Conservation (phyloP, 1,284 basidiomycete species). For the Ganoderma boninense region DNA sequence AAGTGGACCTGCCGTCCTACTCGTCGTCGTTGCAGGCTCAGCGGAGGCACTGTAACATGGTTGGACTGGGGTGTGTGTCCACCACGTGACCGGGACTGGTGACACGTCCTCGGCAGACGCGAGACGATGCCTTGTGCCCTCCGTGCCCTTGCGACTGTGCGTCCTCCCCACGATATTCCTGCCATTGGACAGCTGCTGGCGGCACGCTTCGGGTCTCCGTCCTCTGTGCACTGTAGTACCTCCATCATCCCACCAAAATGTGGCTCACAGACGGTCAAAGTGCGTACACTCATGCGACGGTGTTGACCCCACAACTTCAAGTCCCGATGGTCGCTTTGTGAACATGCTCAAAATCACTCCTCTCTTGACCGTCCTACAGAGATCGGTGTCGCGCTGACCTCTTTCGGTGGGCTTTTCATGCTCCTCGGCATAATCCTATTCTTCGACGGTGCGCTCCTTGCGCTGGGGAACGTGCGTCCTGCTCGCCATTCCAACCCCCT, state of each 20-base stretch:
- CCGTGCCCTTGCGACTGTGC: not conserved
- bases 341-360: not conserved
- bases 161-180: not conserved
- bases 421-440: conserved; percentile 94
- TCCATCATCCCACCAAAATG: conserved; percentile 21
- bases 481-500: not conserved
- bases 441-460: conserved; percentile 97
- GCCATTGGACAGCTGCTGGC: conserved; percentile 9
- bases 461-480: conserved; percentile 88
- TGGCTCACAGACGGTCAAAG: conserved; percentile 40
- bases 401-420: conserved; percentile 98
- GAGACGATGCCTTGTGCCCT: not conserved
- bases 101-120: conserved; percentile 22
- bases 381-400: conserved; percentile 96
- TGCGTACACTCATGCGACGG: conserved; percentile 10
- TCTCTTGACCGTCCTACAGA: conserved; percentile 55
- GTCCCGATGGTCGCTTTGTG: not conserved
- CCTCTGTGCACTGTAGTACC: not conserved
- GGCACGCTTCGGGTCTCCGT: not conserved
- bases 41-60: too few species aligned
- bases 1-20: not conserved
- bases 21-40: too few species aligned
- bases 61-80: not conserved
- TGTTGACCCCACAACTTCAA: not conserved
- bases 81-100: conserved; percentile 20